Conservation (phyloP, 1,284 basidiomycete genomes). For the Vanrija pseudolonga region DNA sequence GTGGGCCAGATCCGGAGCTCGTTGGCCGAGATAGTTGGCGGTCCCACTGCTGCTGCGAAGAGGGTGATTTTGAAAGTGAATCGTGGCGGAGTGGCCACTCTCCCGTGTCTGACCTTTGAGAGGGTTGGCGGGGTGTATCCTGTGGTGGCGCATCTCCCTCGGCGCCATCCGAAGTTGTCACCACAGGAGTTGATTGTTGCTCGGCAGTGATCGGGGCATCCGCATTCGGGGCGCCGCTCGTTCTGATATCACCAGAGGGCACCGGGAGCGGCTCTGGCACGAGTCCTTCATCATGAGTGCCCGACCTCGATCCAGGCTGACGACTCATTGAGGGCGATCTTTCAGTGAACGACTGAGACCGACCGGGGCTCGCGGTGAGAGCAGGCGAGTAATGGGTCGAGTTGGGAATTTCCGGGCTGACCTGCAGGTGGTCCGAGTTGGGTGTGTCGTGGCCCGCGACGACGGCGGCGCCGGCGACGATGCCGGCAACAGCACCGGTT, state of each 20-base stretch:
- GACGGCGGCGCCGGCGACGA: neutral
- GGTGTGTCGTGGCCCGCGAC: neutral
- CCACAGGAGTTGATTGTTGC: neutral
- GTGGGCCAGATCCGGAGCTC: no score
- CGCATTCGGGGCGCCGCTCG: neutral
- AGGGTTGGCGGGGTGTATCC: no score
- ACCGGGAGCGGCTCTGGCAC: constrained; percentile 1
- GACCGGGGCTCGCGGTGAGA: neutral
- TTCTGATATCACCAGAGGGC: neutral
- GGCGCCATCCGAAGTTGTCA: neutral
- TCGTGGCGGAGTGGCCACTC: no score
- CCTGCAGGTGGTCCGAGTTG: constrained; percentile 14
- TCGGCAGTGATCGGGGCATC: no score
- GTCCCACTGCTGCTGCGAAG: no score
- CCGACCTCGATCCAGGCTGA: neutral
- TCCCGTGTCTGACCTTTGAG: no score
- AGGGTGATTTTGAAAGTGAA: no score
- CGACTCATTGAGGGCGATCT: neutral
- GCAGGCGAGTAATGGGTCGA: neutral
- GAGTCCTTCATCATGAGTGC: neutral
- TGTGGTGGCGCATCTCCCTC: neutral
- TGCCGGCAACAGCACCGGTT: neutral
- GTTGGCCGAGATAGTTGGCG: no score
- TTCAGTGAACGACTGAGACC: neutral
- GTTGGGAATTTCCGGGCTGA: constrained; percentile 5